phyloP scores from a whole-genome alignment of 73 alveolate genomes.

The Halteria grandinella region DNA sequence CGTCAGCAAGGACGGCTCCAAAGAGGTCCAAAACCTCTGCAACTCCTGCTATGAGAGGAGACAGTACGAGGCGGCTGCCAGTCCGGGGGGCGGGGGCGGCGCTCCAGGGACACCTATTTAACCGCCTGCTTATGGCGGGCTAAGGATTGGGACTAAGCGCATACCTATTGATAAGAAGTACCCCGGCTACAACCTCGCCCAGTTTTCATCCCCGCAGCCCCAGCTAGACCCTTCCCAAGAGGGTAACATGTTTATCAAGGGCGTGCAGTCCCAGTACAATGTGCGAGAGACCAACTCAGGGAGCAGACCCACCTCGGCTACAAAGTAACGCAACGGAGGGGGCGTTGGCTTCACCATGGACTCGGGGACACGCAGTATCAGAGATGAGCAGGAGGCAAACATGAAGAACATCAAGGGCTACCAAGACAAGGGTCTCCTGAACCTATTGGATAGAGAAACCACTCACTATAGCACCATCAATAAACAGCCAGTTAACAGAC shows the following conservation, averaged over 20 bases:
- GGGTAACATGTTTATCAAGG: neutral
- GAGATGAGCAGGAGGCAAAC: neutral
- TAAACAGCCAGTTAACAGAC: neutral
- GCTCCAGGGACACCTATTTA: too few relatives aligned
- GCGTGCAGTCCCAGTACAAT: neutral
- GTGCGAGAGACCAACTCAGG: conserved; percentile 19
- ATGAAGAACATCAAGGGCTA: conserved; percentile 7
- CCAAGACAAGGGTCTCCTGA: conserved; percentile 45
- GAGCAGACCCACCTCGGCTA: neutral
- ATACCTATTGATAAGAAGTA: neutral
- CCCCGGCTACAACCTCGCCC: too few relatives aligned
- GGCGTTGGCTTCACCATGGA: neutral
- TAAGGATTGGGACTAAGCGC: neutral
- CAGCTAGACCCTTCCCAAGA: conserved; percentile 14
- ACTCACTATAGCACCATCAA: conserved; percentile 49
- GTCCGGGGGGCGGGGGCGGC: too few relatives aligned
- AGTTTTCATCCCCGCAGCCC: conserved; percentile 5
- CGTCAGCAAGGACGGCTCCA: conserved; percentile 3
- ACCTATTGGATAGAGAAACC: conserved; percentile 60
- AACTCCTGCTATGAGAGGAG: conserved; percentile 5
- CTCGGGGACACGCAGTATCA: neutral
- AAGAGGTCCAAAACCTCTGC: conserved; percentile 22
- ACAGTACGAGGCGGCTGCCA: too few relatives aligned
- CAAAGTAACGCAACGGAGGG: neutral
- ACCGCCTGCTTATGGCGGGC: neutral